Base-by-base conservation (phyloP, 1,284 basidiomycete genomes). In the Apiotrichum akiyoshidainum region DNA sequence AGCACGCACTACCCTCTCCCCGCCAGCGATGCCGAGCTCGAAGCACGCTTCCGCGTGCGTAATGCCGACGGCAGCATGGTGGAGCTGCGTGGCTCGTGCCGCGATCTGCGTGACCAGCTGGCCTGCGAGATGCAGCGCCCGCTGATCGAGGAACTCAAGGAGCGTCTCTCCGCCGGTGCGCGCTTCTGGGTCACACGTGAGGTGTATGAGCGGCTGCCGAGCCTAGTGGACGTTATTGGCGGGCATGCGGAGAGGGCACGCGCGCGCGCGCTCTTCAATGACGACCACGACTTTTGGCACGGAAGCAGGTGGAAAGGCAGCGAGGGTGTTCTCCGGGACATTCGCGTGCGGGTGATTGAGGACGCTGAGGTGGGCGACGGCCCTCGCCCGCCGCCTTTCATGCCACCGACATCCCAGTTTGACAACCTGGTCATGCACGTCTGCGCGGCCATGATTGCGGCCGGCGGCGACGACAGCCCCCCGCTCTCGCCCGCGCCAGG, bases 1-100 rank as follows among this genome's bases (percentile, higher is more conserved):
- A 84, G 90, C 51, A 87, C 89, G 0, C 90, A 92, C 71, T 80
- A 86, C 0, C 80, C 83, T 0, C 78, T 91, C 0, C 90, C 90
- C 0, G 42, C 55, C 0, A 81, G 81, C 1, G 65, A 80, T 0
- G 81, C 83, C 1, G 72, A 70, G 48, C 86, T 88, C 0, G 80
- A 84, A 39, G 68, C 73, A 16, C 82, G 88, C 2, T 92, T 89
- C 68, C 79, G 73, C 12, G 42, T 65, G 0, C 26, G 65, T 4
- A 49, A 46, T n/a, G 13, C 61, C 2, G 42, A 44, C 46, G 21
- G 33, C 22, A 17, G 14, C n/a, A 55, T 73, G 9, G 63, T 50
- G 5, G 53, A 61, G 7, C 72, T 72, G 46, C 64, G 62, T 21
- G 63, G 67, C 37, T 64, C 71, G 8, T 67, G 69, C 1, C 68